Conservation (phyloP, 352 stramenopile species). For the Hyaloperonospora arabidopsidis region DNA sequence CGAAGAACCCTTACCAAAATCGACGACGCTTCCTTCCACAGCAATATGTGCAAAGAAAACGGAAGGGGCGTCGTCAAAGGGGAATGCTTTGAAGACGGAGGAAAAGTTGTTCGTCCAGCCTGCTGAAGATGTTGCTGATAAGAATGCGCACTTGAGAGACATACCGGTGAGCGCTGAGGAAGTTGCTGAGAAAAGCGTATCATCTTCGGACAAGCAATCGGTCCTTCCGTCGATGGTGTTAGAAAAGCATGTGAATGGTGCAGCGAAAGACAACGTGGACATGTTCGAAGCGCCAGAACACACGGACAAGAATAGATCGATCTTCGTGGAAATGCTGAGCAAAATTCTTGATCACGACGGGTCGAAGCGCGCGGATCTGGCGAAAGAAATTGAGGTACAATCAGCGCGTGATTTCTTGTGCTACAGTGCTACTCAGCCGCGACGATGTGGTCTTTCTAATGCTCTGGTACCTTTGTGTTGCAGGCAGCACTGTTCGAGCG, state of each 20-base stretch:
- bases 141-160: neutral
- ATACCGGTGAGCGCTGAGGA: slow-evolving; percentile 7
- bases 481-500: slow-evolving; percentile 69
- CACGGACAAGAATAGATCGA: slow-evolving; percentile 47
- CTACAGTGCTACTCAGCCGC: neutral
- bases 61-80: slow-evolving; percentile 8
- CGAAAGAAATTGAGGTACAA: slow-evolving; percentile 66
- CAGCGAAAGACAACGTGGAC: slow-evolving; percentile 17
- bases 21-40: neutral
- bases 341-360: slow-evolving; percentile 44
- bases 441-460: slow-evolving; percentile 7
- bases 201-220: slow-evolving; percentile 8
- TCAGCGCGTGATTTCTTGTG: neutral
- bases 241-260: slow-evolving; percentile 4
- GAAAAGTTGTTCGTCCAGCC: slow-evolving; percentile 1
- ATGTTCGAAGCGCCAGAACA: slow-evolving; percentile 33
- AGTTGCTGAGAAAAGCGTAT: slow-evolving; percentile 1
- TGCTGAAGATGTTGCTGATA: slow-evolving; percentile 3
- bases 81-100: slow-evolving; percentile 9
- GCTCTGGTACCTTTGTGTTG: slow-evolving; percentile 1
- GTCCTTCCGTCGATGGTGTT: slow-evolving; percentile 5
- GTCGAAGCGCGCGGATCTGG: slow-evolving; percentile 30
- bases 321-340: slow-evolving; percentile 65
- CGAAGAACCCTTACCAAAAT: slow-evolving; percentile 5
- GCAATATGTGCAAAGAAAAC: slow-evolving; percentile 10